A percentile compares a stretch with the other conserved stretches of the same genome.
These are phyloP conservation scores for Bocquillonia castaneifolia DNA, from an alignment of 441 rosid species.

Conservation along the genomic window DNA sequence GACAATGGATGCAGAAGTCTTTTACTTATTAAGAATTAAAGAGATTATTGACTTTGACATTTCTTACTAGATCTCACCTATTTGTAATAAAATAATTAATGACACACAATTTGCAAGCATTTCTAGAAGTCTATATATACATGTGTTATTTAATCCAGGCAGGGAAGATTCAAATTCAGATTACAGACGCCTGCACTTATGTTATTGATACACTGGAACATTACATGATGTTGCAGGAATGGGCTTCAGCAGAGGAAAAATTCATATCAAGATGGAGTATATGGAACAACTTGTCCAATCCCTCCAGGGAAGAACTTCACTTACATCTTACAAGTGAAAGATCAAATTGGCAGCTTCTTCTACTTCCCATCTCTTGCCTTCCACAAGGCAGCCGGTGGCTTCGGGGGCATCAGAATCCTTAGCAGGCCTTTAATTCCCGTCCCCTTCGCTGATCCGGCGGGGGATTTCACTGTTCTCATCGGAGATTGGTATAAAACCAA, in stretches of 20 bases:
- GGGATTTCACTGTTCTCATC: constrained; percentile 67
- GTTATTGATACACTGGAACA: background rate
- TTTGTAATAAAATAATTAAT: too few relatives aligned
- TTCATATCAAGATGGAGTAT: constrained; percentile 71
- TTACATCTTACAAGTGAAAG: constrained; percentile 77
- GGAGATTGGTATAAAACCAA: constrained; percentile 82
- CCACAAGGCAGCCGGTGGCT: constrained; percentile 92
- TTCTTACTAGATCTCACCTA: too few relatives aligned
- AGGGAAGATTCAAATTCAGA: too few relatives aligned
- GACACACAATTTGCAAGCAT: too few relatives aligned
- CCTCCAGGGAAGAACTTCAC: constrained; percentile 80
- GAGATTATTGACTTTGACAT: too few relatives aligned
- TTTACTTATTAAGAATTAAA: too few relatives aligned
- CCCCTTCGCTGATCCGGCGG: constrained; percentile 73
- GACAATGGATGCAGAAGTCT: too few relatives aligned
- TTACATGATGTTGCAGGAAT: constrained; percentile 37
- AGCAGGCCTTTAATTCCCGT: constrained; percentile 79
- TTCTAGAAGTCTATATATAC: too few relatives aligned
- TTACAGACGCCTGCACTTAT: background rate
- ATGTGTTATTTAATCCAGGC: too few relatives aligned
- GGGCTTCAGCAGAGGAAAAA: constrained; percentile 78
- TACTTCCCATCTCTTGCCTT: constrained; percentile 87
- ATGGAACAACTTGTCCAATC: constrained; percentile 85
- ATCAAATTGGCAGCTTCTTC: constrained; percentile 85
- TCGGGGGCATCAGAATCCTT: constrained; percentile 74